phyloP scores from a whole-genome alignment of 202 grass and related monocot genomes.

The Hordeum pubiflorum region DNA sequence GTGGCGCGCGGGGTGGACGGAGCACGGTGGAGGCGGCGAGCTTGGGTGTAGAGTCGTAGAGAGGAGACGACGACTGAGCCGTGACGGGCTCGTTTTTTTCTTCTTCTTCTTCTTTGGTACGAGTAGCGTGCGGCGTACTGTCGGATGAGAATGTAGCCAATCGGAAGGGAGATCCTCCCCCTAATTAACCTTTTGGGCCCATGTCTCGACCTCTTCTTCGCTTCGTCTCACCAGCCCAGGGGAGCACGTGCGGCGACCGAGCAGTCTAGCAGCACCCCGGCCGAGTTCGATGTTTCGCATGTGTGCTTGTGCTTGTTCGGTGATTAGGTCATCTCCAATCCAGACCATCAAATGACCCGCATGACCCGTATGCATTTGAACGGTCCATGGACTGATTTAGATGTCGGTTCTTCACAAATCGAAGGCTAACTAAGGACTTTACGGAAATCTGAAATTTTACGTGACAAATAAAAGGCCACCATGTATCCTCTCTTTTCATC shows the following conservation, averaged over 20 bases:
- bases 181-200: neutral
- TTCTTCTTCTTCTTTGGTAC: neutral
- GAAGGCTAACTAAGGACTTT: too few relatives aligned
- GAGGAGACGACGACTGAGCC: conserved; percentile 1
- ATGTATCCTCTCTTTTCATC: too few relatives aligned
- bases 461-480: too few relatives aligned
- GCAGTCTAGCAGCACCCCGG: neutral
- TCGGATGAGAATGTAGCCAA: neutral
- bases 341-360: too few relatives aligned
- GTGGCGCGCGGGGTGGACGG: neutral
- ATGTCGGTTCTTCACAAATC: too few relatives aligned
- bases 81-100: neutral
- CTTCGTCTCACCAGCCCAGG: neutral
- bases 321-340: too few relatives aligned
- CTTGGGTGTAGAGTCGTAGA: neutral
- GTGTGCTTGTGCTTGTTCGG: conserved; percentile 1
- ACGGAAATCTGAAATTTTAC: too few relatives aligned
- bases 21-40: conserved; percentile 2
- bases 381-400: too few relatives aligned
- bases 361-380: too few relatives aligned
- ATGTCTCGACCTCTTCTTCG: neutral
- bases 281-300: neutral
- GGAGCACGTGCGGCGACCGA: conserved; percentile 7
- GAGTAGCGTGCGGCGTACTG: neutral
- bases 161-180: neutral